Conservation (phyloP, 345 rosid species). For the Gossypium australe region DNA sequence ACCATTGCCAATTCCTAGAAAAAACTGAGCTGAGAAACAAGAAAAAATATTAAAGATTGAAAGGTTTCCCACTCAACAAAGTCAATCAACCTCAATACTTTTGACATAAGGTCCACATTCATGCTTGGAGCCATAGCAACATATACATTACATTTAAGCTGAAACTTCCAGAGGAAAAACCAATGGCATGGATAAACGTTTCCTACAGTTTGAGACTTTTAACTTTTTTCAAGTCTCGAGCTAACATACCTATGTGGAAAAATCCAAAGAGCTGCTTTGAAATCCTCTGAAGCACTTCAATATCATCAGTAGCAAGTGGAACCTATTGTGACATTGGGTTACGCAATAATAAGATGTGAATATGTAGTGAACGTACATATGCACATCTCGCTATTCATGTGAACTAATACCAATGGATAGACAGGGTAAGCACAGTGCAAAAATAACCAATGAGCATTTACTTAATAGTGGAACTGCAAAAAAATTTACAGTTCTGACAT, state of each 20-base stretch:
- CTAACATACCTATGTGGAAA: constrained; percentile 56
- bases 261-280: constrained; percentile 72
- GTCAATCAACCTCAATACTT: not conserved
- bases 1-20: not conserved
- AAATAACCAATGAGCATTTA: not conserved
- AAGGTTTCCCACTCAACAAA: not conserved
- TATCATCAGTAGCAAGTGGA: constrained; percentile 76
- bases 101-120: not conserved
- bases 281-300: constrained; percentile 72
- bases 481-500: not conserved
- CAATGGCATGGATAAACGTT: not conserved
- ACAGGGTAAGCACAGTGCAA: not conserved
- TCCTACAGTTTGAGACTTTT: not conserved
- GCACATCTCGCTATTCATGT: not conserved
- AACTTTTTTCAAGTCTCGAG: not conserved
- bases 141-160: not conserved
- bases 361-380: not conserved
- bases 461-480: not conserved
- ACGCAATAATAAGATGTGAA: not conserved
- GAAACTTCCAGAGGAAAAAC: not conserved
- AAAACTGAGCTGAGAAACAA: not conserved
- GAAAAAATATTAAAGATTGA: not conserved
- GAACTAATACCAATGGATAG: not conserved
- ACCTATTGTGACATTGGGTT: constrained; percentile 35
- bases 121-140: not conserved